Percentiles rank a stretch among this genome's conserved stretches.
These are phyloP conservation scores for Lachnellula hyalina DNA, from an alignment of 2,329 filamentous ascomycete species.

Conservation along the genomic window DNA sequence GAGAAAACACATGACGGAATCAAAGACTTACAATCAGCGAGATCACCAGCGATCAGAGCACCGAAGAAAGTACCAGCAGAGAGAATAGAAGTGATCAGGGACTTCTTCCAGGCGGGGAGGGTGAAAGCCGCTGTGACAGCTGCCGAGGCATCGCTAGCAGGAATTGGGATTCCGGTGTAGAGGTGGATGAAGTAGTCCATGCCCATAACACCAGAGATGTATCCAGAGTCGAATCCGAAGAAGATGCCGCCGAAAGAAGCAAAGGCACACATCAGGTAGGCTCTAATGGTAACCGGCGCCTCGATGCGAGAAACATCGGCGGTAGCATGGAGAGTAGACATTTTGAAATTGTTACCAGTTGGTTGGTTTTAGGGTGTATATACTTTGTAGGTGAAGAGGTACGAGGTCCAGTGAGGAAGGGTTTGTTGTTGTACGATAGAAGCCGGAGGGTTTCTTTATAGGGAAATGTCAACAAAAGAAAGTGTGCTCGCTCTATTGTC, in stretches of 20 bases:
- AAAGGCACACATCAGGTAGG: conserved; percentile 65
- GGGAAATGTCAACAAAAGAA: too few relatives aligned
- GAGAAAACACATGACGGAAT: not conserved
- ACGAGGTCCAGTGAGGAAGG: too few relatives aligned
- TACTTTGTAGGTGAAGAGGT: not conserved
- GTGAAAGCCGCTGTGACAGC: conserved; percentile 20
- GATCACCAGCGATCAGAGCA: conserved; percentile 69
- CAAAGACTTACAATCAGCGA: conserved; percentile 51
- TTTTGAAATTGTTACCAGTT: not conserved
- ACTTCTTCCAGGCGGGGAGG: conserved; percentile 39
- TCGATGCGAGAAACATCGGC: conserved; percentile 64
- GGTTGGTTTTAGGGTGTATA: too few relatives aligned
- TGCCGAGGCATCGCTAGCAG: conserved; percentile 8
- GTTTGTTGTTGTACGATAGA: too few relatives aligned
- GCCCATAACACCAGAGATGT: conserved; percentile 55
- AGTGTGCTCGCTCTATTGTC: too few relatives aligned
- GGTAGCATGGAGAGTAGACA: conserved; percentile 12
- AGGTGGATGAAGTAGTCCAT: conserved; percentile 40
- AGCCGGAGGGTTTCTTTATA: too few relatives aligned
- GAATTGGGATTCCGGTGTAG: conserved; percentile 21
- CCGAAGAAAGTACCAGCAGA: conserved; percentile 78
- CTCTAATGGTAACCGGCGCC: conserved; percentile 63
- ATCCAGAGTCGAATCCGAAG: conserved; percentile 68
- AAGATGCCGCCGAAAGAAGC: conserved; percentile 58
- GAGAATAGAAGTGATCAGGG: conserved; percentile 44